Conservation (phyloP, 2,329 filamentous ascomycete genomes). For the Microthyrium microscopicum region DNA sequence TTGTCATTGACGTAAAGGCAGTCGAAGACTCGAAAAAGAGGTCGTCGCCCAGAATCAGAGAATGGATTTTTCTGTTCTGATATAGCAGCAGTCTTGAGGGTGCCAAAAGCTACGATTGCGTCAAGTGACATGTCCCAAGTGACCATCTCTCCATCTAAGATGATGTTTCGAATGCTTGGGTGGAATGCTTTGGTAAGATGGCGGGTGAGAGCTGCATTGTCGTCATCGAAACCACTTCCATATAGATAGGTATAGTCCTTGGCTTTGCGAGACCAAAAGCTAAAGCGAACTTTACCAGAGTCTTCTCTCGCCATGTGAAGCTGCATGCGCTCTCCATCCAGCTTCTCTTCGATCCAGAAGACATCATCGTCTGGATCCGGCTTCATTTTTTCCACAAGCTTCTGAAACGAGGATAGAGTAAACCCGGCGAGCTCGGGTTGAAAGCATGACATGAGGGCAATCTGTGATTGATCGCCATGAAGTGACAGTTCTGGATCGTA, state of each 20-base stretch:
- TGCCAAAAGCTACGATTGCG: slow-evolving; percentile 77
- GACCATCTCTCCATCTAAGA: slow-evolving; percentile 96
- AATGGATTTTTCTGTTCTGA: slow-evolving; percentile 61
- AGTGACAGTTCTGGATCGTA: slow-evolving; percentile 56
- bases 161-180: slow-evolving; percentile 63
- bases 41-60: slow-evolving; percentile 43
- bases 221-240: slow-evolving; percentile 57
- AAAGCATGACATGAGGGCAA: slow-evolving; percentile 84
- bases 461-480: slow-evolving; percentile 55
- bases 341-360: slow-evolving; percentile 96
- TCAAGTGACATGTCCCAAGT: slow-evolving; percentile 85
- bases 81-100: slow-evolving; percentile 66
- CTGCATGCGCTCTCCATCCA: slow-evolving; percentile 95
- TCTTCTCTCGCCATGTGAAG: slow-evolving; percentile 73
- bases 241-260: slow-evolving; percentile 96
- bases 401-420: slow-evolving; percentile 66
- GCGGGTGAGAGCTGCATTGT: slow-evolving; percentile 60
- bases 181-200: slow-evolving; percentile 66
- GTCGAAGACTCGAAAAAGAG: slow-evolving; percentile 77
- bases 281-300: slow-evolving; percentile 54
- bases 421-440: slow-evolving; percentile 92
- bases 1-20: slow-evolving; percentile 76
- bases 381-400: slow-evolving; percentile 55
- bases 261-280: slow-evolving; percentile 88
- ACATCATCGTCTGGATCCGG: slow-evolving; percentile 51